These are phyloP conservation scores for Leccinellum rugosiceps DNA, from an alignment of 768 basidiomycete species.

Conservation along the genomic window DNA sequence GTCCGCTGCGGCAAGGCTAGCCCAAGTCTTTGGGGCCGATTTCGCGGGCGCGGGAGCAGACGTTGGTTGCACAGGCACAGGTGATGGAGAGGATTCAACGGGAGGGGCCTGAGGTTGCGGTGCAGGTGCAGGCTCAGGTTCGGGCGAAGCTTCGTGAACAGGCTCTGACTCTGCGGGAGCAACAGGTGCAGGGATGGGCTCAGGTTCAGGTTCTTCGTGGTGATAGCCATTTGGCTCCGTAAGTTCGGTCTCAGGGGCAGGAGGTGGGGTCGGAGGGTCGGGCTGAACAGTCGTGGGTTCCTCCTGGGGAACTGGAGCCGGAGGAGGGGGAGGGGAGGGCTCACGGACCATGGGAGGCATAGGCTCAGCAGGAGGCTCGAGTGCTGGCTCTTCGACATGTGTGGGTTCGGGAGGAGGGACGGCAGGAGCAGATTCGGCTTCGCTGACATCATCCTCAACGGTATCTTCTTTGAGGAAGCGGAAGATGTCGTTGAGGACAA, in stretches of 20 bases:
- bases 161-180: constrained; percentile 25
- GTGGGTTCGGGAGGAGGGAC: constrained; percentile 35
- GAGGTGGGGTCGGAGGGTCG: constrained; percentile 32
- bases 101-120: constrained; percentile 10
- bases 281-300: constrained; percentile 38
- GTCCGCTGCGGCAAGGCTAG: constrained; percentile 83
- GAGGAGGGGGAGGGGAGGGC: constrained; percentile 25
- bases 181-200: constrained; percentile 26
- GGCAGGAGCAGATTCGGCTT: constrained; percentile 37
- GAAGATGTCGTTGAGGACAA: constrained; percentile 99
- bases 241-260: constrained; percentile 39
- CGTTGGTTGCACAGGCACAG: constrained; percentile 26
- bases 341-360: constrained; percentile 33
- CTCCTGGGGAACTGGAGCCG: constrained; percentile 34
- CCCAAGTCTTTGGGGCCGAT: constrained; percentile 79
- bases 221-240: constrained; percentile 42
- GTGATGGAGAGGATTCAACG: constrained; percentile 28
- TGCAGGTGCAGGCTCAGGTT: constrained; percentile 28
- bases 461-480: constrained; percentile 97
- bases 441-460: constrained; percentile 72
- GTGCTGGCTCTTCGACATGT: constrained; percentile 31
- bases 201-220: constrained; percentile 31
- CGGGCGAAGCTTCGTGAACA: constrained; percentile 22
- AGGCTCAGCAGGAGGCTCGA: constrained; percentile 28
- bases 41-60: constrained; percentile 37